Evolutionary conservation across 2,329 filamentous ascomycete species (phyloP).

Genomic region (Beauveria sp.): DNA sequence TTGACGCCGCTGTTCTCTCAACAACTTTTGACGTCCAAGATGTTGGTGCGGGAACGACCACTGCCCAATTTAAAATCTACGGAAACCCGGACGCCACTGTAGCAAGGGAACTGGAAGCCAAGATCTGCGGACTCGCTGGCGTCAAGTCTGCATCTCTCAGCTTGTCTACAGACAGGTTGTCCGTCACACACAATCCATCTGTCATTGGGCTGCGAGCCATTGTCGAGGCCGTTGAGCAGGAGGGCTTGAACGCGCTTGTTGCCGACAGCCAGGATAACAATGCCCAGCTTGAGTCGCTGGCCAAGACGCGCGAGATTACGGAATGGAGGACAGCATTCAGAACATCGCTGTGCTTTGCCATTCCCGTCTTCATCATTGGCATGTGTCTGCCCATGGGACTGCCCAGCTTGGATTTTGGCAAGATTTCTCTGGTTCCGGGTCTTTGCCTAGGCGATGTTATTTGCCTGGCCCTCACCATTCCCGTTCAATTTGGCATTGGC

Average conservation of each 20-base stretch:
- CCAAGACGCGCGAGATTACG: slow-evolving; percentile 92
- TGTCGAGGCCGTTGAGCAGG: slow-evolving; percentile 73
- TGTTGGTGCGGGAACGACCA: slow-evolving; percentile 47
- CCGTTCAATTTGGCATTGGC: slow-evolving; percentile 93
- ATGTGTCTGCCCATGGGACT: slow-evolving; percentile 91
- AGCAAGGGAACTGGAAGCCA: slow-evolving; percentile 64
- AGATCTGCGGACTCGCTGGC: slow-evolving; percentile 58
- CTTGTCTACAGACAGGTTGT: slow-evolving; percentile 65
- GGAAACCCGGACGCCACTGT: slow-evolving; percentile 65
- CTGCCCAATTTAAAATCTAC: slow-evolving; percentile 75
- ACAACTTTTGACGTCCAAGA: slow-evolving; percentile 55
- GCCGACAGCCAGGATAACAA: slow-evolving; percentile 93
- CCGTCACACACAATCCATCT: slow-evolving; percentile 63
- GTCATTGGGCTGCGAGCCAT: slow-evolving; percentile 72
- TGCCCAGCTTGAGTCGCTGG: slow-evolving; percentile 87
- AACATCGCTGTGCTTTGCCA: slow-evolving; percentile 69
- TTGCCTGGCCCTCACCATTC: slow-evolving; percentile 77
- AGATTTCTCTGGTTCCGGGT: slow-evolving; percentile 57
- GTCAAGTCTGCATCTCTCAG: slow-evolving; percentile 67
- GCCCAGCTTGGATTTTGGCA: slow-evolving; percentile 69
- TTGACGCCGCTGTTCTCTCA: slow-evolving; percentile 76
- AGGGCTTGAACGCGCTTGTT: slow-evolving; percentile 81
- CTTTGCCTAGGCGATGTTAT: slow-evolving; percentile 83
- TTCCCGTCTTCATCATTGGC: slow-evolving; percentile 85
- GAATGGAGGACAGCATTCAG: slow-evolving; percentile 83